Evolutionary conservation across 148 eudicot species (phyloP), one percentile per base, ranked within the genome.

Genomic region (Polygonum maritimum): DNA sequence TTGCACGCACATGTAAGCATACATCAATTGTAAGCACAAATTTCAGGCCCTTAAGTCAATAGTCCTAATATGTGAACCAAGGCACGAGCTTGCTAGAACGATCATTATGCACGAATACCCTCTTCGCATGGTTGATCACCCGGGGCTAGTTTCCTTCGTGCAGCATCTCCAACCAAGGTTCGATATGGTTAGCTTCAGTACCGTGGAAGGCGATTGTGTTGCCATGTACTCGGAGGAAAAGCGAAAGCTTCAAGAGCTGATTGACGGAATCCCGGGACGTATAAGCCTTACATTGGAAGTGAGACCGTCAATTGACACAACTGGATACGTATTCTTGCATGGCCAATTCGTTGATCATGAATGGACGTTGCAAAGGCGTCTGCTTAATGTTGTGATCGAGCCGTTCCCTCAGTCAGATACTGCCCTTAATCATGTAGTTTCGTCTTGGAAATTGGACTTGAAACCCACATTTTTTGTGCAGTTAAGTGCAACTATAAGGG

Each of bases 341-440:
- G 97, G 90, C 39, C 88, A 90, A 48, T 91, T 87, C 71, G 85
- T 93, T 47, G 94, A 93, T 62, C 81, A 52, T 36, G 96, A 93
- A 74, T 87, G 92, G 92, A 93, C 87, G 70, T 75, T 89, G 72
- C 98, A 91, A 47, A 80, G 85, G 73, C 87, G 88, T 75, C 82
- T 91, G 70, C 89, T 93, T 12, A 93, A 88, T 58, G 92, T 91
- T 48, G 88, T 93, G 22, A 91, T 91, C 92, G 98, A 87, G 76
- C 96, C 96, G 0, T 89, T 84, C 74, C 96, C 92, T 0, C 92
- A 93, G 45, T 88, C 94, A 1, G 96, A 89, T 78, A 70, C 86
- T 7, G 92, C 92, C 57, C 87, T 93, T 67, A 88, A 92, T 79
- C 94, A 93, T 77, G 91, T 94, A 7, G 88, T 93, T 57, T 86